These are phyloP conservation scores for Pseudocercospora macadamiae DNA, from an alignment of 2,329 filamentous ascomycete species.

Conservation along the genomic window DNA sequence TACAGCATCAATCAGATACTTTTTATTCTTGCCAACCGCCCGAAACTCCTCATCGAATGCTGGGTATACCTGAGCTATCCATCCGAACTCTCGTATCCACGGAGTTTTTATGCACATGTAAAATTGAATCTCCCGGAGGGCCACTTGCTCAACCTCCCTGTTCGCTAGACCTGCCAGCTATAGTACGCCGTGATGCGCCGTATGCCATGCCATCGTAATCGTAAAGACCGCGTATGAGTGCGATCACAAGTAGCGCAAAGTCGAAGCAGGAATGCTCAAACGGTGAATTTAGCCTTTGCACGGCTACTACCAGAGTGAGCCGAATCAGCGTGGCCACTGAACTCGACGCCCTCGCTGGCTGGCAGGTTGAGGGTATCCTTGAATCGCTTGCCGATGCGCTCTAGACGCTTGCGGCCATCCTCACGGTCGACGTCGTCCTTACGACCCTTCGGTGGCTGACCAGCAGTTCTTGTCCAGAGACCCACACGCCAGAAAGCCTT, in stretches of 20 bases:
- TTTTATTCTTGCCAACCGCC: background rate
- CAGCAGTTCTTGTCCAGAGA: slow-evolving; percentile 93
- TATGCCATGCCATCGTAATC: slow-evolving; percentile 25
- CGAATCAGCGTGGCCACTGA: slow-evolving; percentile 93
- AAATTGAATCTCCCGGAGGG: slow-evolving; percentile 31
- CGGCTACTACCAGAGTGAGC: slow-evolving; percentile 91
- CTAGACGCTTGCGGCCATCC: slow-evolving; percentile 82
- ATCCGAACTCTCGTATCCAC: slow-evolving; percentile 21
- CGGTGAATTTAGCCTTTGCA: slow-evolving; percentile 90
- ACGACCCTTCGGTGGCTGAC: slow-evolving; percentile 77
- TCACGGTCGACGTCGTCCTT: slow-evolving; percentile 53
- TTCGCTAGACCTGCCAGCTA: slow-evolving; percentile 28
- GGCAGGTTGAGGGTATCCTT: slow-evolving; percentile 88
- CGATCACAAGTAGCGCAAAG: slow-evolving; percentile 1
- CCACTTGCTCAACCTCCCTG: slow-evolving; percentile 40
- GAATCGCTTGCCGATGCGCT: slow-evolving; percentile 85
- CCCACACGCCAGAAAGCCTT: slow-evolving; percentile 98
- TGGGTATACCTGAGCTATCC: slow-evolving; percentile 26
- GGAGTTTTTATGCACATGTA: slow-evolving; percentile 20
- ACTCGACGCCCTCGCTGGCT: slow-evolving; percentile 79
- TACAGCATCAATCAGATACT: background rate
- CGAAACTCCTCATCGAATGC: slow-evolving; percentile 20
- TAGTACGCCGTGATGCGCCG: slow-evolving; percentile 25
- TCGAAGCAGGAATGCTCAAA: slow-evolving; percentile 54
- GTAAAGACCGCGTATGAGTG: slow-evolving; percentile 6